Evolutionary conservation across 495 filamentous ascomycete genomes (phyloP), one percentile per base, ranked within the genome.

Genomic region (Aspergillus taichungensis): DNA sequence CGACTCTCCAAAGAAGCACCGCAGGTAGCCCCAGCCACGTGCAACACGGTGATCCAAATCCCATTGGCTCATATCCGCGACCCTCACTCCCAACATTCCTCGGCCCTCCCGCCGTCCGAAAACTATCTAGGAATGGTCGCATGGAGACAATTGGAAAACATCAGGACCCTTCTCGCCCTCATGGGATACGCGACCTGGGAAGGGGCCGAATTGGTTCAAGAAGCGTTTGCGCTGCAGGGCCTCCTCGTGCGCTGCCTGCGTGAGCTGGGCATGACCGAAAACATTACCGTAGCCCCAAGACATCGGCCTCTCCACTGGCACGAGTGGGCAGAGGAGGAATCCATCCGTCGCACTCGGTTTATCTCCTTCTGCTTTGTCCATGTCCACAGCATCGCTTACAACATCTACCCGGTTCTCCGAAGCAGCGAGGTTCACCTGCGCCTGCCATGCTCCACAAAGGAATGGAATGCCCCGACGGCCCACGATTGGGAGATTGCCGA

Each of bases 151-250:
- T 60, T 62, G 29, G 63, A 69, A 43, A 61, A 57, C 13, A 65
- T 65, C 30, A 58, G 66, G 8, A 65, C 62, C 28, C 49, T 69
- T 3, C 52, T 67, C 6, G 46, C 57, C 0, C 51, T 69, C 14
- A 69, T 69, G 63, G 60, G 60, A 8, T 69, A 64, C 41, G 49
- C 66, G 6, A 67, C 66, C 3, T 69, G 66, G 66, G 66, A 69
- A 37, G 54, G 47, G 38, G 55, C 60, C 8, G 54, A 57, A n/a
- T 51, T 67, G 11, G 60, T 69, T 6, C 66, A 66, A 35, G 66
- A 69, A 40, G 57, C 66, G 3, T 62, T 67, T 27, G 52, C 53
- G 18, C 45, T 69, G 1, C 66, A 67, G 35, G 50, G 37, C 11
- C 47, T 67, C 14, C 47, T 69, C 28, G 61, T 65, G 27, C 61